phyloP scores from a whole-genome alignment of 2,329 filamentous ascomycete species.

The Colletotrichum sublineola region DNA sequence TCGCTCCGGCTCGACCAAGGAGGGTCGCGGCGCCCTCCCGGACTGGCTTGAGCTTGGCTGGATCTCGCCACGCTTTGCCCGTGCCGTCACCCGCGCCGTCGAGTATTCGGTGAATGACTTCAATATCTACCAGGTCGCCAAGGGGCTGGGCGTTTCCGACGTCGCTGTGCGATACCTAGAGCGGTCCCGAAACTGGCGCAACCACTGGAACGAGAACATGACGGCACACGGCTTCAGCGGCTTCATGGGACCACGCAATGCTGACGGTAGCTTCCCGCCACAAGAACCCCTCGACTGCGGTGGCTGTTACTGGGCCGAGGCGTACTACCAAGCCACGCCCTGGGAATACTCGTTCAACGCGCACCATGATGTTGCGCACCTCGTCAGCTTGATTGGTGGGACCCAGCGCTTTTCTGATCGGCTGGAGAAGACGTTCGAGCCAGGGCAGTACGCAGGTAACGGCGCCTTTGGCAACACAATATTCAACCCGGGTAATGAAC shows the following conservation, averaged over 20 bases:
- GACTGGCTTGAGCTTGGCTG: constrained; percentile 77
- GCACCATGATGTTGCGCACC: constrained; percentile 72
- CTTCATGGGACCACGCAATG: constrained; percentile 73
- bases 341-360: constrained; percentile 78
- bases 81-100: constrained; percentile 74
- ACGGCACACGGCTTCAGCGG: constrained; percentile 72
- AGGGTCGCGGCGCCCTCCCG: constrained; percentile 76
- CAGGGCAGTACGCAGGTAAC: constrained; percentile 58
- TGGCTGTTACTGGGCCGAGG: constrained; percentile 76
- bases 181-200: constrained; percentile 77
- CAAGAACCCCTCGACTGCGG: constrained; percentile 72
- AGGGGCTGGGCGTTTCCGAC: constrained; percentile 63
- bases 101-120: constrained; percentile 81
- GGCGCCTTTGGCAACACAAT: constrained; percentile 66
- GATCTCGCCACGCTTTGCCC: constrained; percentile 72
- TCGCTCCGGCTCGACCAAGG: constrained; percentile 71
- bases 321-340: constrained; percentile 69
- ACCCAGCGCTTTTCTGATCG: constrained; percentile 66
- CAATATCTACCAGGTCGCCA: constrained; percentile 73
- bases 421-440: constrained; percentile 72
- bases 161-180: constrained; percentile 71
- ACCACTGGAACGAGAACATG: constrained; percentile 75
- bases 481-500: constrained; percentile 78
- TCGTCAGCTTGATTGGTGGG: constrained; percentile 70
- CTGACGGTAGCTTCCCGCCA: constrained; percentile 60